Evolutionary conservation across 805 yeast species (phyloP).

Genomic region (Candida stauntonica): DNA sequence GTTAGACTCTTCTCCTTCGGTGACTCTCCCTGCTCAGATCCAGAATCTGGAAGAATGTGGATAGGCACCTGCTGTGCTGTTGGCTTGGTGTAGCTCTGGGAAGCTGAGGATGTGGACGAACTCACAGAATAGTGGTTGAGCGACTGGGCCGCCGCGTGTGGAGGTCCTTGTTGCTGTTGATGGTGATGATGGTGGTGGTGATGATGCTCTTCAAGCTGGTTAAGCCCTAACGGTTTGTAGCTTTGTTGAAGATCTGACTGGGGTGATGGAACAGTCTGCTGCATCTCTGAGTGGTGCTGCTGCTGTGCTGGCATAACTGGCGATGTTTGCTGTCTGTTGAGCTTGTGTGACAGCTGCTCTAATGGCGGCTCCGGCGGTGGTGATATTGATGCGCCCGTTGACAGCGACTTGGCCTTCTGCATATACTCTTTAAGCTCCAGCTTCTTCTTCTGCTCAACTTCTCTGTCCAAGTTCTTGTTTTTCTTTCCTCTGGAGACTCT

Average conservation of each 20-base stretch:
- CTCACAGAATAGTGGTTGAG: too few relatives aligned
- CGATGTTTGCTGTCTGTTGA: not conserved
- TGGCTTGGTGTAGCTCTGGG: not conserved
- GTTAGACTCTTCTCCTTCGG: constrained; percentile 22
- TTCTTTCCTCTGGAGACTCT: constrained; percentile 37
- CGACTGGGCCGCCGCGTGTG: not conserved
- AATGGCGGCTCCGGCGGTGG: constrained; percentile 10
- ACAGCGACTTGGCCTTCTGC: constrained; percentile 21
- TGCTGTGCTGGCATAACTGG: not conserved
- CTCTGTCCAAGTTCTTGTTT: constrained; percentile 22
- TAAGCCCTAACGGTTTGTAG: not conserved
- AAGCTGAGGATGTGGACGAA: too few relatives aligned
- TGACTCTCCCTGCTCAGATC: constrained; percentile 14
- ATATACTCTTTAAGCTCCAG: constrained; percentile 23
- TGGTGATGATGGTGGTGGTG: not conserved
- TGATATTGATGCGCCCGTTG: constrained; percentile 5
- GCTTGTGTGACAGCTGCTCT: not conserved
- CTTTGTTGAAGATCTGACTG: not conserved
- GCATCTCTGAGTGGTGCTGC: not conserved
- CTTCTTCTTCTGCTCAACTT: constrained; percentile 22
- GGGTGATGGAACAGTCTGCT: too few relatives aligned
- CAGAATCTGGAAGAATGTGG: constrained; percentile 10
- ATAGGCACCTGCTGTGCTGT: constrained; percentile 6
- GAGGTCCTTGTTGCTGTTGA: not conserved
- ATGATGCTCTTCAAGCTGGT: not conserved